These are phyloP conservation scores for Raddia guianensis DNA, from an alignment of 176 grass and related monocot genomes.

Conservation along the genomic window DNA sequence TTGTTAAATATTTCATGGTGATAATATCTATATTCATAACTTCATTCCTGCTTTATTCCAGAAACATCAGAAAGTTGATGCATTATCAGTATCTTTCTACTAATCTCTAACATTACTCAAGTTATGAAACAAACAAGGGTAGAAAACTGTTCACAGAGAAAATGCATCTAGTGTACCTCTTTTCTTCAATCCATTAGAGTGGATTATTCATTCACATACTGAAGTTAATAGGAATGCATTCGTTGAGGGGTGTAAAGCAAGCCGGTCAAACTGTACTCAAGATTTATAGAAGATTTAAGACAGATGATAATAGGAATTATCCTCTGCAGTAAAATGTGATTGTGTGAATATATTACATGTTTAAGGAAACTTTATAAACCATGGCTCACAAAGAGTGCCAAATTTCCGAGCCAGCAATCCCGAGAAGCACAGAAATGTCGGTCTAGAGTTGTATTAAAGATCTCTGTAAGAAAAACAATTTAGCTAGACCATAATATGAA, in stretches of 20 bases:
- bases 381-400: too few species aligned
- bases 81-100: too few species aligned
- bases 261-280: neutral
- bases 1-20: constrained; percentile 14
- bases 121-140: neutral
- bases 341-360: too few species aligned
- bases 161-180: constrained; percentile 24
- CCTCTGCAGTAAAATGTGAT: too few species aligned
- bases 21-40: neutral
- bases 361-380: too few species aligned
- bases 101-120: neutral
- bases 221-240: neutral
- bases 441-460: neutral
- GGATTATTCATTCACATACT: neutral
- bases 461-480: neutral
- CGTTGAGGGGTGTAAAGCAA: neutral
- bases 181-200: neutral
- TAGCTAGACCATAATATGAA: neutral
- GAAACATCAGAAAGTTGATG: neutral
- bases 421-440: neutral
- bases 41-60: too few species aligned
- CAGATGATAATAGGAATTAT: too few species aligned
- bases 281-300: neutral
- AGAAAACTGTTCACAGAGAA: neutral
- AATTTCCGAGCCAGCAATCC: neutral